Percentiles rank a stretch among this genome's conserved stretches.
Evolutionary conservation across 2,329 filamentous ascomycete genomes (phyloP).

Genomic region (Aspergillus fischeri): DNA sequence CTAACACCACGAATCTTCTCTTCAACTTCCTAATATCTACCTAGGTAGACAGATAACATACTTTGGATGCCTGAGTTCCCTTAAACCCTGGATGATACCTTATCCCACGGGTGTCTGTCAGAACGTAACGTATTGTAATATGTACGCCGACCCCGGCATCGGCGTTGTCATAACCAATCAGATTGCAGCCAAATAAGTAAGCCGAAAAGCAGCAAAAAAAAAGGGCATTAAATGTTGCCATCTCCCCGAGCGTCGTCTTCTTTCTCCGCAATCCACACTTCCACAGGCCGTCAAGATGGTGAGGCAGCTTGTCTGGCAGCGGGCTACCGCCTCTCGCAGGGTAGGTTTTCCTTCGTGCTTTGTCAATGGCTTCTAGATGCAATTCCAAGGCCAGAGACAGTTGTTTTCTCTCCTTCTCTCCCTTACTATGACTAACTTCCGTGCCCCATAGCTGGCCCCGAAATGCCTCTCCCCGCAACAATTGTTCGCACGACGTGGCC

Average conservation of each 20-base stretch:
- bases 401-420: neutral
- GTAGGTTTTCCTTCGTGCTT: conserved; percentile 22
- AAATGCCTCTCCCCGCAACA: conserved; percentile 31
- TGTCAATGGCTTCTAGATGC: neutral
- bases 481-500: conserved; percentile 26
- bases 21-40: too few relatives aligned
- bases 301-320: conserved; percentile 38
- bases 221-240: neutral
- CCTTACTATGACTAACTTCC: conserved; percentile 8
- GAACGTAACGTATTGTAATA: conserved; percentile 1
- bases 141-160: conserved; percentile 2
- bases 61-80: too few relatives aligned
- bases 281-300: conserved; percentile 27
- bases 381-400: neutral
- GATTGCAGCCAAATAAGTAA: neutral
- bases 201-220: neutral
- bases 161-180: conserved; percentile 4
- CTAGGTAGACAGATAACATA: too few relatives aligned
- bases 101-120: too few relatives aligned
- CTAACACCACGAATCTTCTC: neutral
- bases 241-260: neutral
- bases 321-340: conserved; percentile 34
- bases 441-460: conserved; percentile 25
- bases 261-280: conserved; percentile 2
- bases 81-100: neutral